Conservation (phyloP, 202 grass and related monocot species). For the Alloteropsis angusta region DNA sequence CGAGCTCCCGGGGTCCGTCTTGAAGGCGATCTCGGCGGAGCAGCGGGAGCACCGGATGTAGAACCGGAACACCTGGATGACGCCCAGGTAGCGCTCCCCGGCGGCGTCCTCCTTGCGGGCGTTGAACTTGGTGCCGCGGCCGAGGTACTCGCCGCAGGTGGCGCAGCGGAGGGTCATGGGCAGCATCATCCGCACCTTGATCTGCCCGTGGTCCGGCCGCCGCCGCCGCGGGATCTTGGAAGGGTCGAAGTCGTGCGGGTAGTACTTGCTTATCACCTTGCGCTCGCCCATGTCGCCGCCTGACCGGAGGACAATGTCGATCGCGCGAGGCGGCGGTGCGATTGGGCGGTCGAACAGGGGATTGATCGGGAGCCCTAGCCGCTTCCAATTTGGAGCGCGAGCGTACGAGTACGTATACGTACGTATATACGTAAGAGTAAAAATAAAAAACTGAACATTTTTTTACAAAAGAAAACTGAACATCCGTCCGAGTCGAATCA, state of each 20-base stretch:
- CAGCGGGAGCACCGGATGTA: constrained; percentile 60
- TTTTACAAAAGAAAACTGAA: too few species aligned
- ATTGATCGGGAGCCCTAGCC: neutral
- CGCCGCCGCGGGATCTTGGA: constrained; percentile 64
- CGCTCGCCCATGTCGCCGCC: constrained; percentile 46
- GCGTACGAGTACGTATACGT: too few species aligned
- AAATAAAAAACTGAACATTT: too few species aligned
- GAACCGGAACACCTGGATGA: constrained; percentile 51
- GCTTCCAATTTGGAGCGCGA: neutral
- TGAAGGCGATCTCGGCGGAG: constrained; percentile 55
- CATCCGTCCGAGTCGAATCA: too few species aligned
- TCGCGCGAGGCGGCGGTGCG: neutral
- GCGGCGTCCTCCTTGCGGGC: constrained; percentile 70
- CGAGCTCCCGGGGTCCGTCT: constrained; percentile 55
- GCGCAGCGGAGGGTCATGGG: constrained; percentile 74
- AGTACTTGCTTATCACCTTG: constrained; percentile 84
- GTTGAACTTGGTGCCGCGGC: constrained; percentile 89
- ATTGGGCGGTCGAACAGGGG: neutral
- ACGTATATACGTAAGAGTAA: too few species aligned
- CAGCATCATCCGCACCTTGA: constrained; percentile 85
- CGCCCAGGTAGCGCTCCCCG: constrained; percentile 58
- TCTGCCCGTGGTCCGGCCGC: constrained; percentile 60
- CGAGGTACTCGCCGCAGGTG: constrained; percentile 73
- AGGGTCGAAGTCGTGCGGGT: constrained; percentile 78
- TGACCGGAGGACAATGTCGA: neutral